phyloP scores from a whole-genome alignment of 306 rosid genomes.

The Oxytropis ochrocephala region DNA sequence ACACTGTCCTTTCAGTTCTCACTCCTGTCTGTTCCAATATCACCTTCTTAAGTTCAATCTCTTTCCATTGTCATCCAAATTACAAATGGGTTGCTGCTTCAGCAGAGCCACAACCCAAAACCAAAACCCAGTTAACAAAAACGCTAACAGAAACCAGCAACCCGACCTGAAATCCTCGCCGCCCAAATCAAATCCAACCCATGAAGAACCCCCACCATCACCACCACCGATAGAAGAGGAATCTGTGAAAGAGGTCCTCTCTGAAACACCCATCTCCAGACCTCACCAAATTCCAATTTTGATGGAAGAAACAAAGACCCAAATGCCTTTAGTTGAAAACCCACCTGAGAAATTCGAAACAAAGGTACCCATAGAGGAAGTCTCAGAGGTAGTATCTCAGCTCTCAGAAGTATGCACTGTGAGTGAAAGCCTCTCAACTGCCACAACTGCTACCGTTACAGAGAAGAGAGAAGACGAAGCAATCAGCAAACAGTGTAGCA shows the following conservation, averaged over 20 bases:
- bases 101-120: constrained; percentile 42
- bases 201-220: constrained; percentile 6
- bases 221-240: constrained; percentile 50
- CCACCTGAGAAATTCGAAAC: constrained; percentile 11
- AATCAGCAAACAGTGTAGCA: constrained; percentile 46
- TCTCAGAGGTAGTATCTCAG: constrained; percentile 49
- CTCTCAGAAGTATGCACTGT: constrained; percentile 47
- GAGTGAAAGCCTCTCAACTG: constrained; percentile 60
- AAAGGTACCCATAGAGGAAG: constrained; percentile 11
- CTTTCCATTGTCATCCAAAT: not conserved
- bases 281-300: constrained; percentile 23
- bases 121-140: constrained; percentile 15
- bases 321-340: not conserved
- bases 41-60: constrained; percentile 14
- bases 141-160: constrained; percentile 7
- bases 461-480: constrained; percentile 71
- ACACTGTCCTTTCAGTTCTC: constrained; percentile 12
- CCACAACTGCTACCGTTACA: constrained; percentile 48
- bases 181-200: constrained; percentile 18
- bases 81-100: constrained; percentile 81
- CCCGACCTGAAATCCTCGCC: constrained; percentile 9
- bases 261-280: constrained; percentile 65
- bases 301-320: constrained; percentile 23
- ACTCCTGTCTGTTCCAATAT: not conserved
- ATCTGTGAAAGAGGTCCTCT: constrained; percentile 82